A percentile compares a stretch with the other conserved stretches of the same genome.
Evolutionary conservation across 1,139 yeast species (phyloP).

Genomic region (Kluyveromyces sp.): DNA sequence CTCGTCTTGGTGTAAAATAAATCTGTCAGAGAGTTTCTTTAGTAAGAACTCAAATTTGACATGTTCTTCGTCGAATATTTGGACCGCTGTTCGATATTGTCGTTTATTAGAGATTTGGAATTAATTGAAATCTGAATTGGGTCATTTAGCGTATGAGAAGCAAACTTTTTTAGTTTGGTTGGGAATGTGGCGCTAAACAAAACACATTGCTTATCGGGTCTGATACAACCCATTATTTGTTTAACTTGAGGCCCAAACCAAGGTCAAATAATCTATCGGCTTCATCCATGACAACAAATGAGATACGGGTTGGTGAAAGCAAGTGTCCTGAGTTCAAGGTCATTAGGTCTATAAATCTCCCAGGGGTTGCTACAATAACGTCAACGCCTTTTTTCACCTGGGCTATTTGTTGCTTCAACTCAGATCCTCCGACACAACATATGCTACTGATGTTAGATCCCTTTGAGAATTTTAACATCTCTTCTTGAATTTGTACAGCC

Average conservation of each 20-base stretch:
- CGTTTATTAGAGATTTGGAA: conserved; percentile 74
- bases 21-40: conserved; percentile 26
- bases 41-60: conserved; percentile 51
- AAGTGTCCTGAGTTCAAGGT: conserved; percentile 81
- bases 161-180: conserved; percentile 65
- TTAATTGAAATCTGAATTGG: conserved; percentile 81
- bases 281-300: conserved; percentile 85
- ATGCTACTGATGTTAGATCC: conserved; percentile 46
- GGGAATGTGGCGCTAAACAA: conserved; percentile 95
- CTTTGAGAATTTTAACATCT: conserved; percentile 51
- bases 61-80: conserved; percentile 43
- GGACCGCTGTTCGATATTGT: conserved; percentile 71
- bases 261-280: conserved; percentile 96
- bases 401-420: conserved; percentile 74
- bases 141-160: conserved; percentile 48
- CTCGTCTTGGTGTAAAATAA: conserved; percentile 14
- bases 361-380: conserved; percentile 90
- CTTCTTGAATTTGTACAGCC: conserved; percentile 75
- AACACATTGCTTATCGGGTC: conserved; percentile 90
- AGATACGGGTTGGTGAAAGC: conserved; percentile 57
- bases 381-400: conserved; percentile 74
- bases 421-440: conserved; percentile 94
- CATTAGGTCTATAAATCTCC: conserved; percentile 81
- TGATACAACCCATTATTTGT: conserved; percentile 64
- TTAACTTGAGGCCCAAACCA: conserved; percentile 94